Evolutionary conservation across 306 rosid genomes (phyloP).

Genomic region (Erythrophleum fordii): DNA sequence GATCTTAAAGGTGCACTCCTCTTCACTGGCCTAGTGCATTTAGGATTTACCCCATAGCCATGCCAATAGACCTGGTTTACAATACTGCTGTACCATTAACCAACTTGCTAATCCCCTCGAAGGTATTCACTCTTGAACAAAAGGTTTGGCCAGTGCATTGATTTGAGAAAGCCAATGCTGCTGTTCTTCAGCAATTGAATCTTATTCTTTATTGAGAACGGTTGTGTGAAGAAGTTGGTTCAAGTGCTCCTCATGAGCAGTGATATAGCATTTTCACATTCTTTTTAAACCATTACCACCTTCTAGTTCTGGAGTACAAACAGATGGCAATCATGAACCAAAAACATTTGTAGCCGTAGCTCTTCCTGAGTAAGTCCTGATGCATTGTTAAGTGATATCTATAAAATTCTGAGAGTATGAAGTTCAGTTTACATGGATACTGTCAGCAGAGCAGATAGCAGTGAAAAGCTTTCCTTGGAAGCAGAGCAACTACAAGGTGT

Average conservation of each 20-base stretch:
- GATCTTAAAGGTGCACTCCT: not conserved
- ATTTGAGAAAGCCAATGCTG: not conserved
- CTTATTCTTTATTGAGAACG: not conserved
- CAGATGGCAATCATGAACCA: no score
- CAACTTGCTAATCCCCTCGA: not conserved
- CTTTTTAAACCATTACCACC: not conserved
- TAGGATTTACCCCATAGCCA: not conserved
- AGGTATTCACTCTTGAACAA: not conserved
- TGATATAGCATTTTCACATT: not conserved
- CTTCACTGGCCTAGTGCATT: not conserved
- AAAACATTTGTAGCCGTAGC: no score
- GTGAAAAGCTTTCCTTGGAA: no score
- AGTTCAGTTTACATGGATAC: conserved; percentile 8
- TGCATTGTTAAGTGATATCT: not conserved
- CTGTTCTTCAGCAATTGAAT: conserved; percentile 4
- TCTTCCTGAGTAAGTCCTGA: not conserved
- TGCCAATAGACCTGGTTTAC: not conserved
- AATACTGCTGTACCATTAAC: not conserved
- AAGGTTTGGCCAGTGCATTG: conserved; percentile 11
- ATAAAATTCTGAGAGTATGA: not conserved
- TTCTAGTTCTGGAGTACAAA: not conserved
- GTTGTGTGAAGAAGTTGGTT: not conserved
- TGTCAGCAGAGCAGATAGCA: not conserved
- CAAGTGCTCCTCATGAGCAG: not conserved
- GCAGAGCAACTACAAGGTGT: not conserved